Evolutionary conservation across 495 filamentous ascomycete genomes (phyloP).

Genomic region (Penicillium parvum): DNA sequence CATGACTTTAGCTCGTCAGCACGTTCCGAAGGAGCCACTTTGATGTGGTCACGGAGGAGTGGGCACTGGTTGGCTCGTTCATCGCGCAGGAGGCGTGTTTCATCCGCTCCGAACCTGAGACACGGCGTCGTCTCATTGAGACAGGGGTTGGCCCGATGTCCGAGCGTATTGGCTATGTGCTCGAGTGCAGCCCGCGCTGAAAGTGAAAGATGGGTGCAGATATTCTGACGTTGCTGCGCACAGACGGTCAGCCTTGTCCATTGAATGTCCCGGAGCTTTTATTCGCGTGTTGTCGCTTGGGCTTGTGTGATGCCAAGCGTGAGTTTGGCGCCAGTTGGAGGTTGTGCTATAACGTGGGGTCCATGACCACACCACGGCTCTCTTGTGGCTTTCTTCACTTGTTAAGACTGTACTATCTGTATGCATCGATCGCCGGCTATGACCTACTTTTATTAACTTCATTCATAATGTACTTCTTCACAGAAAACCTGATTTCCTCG

Average conservation of each 20-base stretch:
- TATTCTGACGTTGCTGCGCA: background rate
- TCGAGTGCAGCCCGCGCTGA: background rate
- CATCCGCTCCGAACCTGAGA: constrained; percentile 20
- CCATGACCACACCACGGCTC: background rate
- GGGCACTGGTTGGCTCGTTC: background rate
- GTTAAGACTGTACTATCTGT: no score
- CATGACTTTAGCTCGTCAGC: constrained; percentile 15
- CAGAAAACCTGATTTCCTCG: no score
- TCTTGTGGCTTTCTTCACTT: background rate
- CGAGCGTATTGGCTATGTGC: background rate
- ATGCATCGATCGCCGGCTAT: no score
- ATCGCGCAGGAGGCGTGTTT: constrained; percentile 26
- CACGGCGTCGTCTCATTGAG: constrained; percentile 8
- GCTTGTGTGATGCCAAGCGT: constrained; percentile 1
- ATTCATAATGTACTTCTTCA: no score
- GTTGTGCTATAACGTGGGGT: no score
- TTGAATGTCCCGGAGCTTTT: background rate
- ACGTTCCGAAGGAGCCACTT: constrained; percentile 14
- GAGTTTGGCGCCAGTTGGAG: background rate
- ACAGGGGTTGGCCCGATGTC: background rate
- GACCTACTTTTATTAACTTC: no score
- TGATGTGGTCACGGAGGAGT: background rate
- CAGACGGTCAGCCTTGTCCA: background rate
- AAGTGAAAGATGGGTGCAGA: no score
- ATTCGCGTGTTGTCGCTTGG: constrained; percentile 2